Percentiles rank a stretch among this genome's conserved stretches.
phyloP scores from a whole-genome alignment of 192 early-diverging fungal species.

The Entophlyctis luteolus region DNA sequence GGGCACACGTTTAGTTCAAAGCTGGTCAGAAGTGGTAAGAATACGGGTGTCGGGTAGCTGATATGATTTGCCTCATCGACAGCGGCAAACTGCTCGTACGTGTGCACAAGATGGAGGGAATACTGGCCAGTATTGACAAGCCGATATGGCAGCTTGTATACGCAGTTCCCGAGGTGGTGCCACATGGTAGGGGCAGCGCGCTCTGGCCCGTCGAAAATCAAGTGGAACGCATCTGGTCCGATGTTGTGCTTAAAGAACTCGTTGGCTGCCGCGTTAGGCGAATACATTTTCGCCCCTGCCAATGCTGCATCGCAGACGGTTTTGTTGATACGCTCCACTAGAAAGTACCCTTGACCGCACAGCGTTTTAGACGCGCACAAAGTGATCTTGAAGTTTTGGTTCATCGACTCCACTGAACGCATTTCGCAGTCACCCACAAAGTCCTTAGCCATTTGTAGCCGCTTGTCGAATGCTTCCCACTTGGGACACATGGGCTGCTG shows the following conservation, averaged over 20 bases:
- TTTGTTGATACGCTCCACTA: no score
- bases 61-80: neutral
- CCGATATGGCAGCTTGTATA: conserved; percentile 19
- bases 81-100: conserved; percentile 14
- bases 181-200: conserved; percentile 2
- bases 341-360: conserved; percentile 23
- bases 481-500: neutral
- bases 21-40: neutral
- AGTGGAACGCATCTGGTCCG: conserved; percentile 14
- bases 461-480: conserved; percentile 2
- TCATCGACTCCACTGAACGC: neutral
- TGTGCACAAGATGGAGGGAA: neutral
- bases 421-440: conserved; percentile 1
- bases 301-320: no score
- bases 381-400: neutral
- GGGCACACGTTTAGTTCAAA: neutral
- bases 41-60: neutral
- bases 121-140: conserved; percentile 3
- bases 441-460: conserved; percentile 1
- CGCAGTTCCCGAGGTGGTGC: neutral
- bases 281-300: no score
- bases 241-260: neutral
- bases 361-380: conserved; percentile 4
- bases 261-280: neutral
- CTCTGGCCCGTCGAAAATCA: conserved; percentile 11